Percentiles rank a stretch among this genome's conserved stretches.
Evolutionary conservation across 768 basidiomycete genomes (phyloP).

Genomic region (Suillus lakei): DNA sequence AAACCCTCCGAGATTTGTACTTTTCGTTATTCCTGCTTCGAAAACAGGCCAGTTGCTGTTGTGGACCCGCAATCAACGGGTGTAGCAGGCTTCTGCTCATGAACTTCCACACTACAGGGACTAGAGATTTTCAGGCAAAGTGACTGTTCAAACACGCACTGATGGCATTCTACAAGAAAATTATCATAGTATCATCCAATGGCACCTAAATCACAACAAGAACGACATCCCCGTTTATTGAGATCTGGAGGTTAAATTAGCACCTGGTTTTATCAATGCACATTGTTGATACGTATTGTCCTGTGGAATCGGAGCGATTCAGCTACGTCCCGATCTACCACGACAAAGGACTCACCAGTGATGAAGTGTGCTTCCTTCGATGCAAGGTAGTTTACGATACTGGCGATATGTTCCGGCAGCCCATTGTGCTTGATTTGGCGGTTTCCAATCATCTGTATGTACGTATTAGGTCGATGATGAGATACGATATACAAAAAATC

Average conservation of each 20-base stretch:
- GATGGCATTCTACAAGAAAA: not conserved
- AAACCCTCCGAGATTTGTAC: not conserved
- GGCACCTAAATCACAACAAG: not conserved
- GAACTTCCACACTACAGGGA: not conserved
- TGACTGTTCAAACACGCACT: not conserved
- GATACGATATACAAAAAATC: not conserved
- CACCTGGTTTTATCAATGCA: not conserved
- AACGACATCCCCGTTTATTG: slow-evolving; percentile 10
- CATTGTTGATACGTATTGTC: slow-evolving; percentile 1
- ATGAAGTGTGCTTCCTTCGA: slow-evolving; percentile 32
- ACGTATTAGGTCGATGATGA: not conserved
- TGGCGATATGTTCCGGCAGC: slow-evolving; percentile 26
- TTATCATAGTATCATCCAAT: not conserved
- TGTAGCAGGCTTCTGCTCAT: not conserved
- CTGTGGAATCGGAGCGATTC: not conserved
- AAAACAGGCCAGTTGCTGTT: not conserved
- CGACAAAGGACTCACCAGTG: slow-evolving; percentile 22
- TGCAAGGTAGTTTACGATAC: slow-evolving; percentile 29
- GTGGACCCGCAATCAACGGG: not conserved
- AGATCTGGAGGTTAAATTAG: slow-evolving; percentile 6
- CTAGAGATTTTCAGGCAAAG: not conserved
- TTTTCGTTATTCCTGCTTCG: not conserved
- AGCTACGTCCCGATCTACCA: not conserved
- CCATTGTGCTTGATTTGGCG: slow-evolving; percentile 6
- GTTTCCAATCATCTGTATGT: slow-evolving; percentile 9